Conservation (phyloP, 2,329 filamentous ascomycete species). For the Leptographium lundbergii region DNA sequence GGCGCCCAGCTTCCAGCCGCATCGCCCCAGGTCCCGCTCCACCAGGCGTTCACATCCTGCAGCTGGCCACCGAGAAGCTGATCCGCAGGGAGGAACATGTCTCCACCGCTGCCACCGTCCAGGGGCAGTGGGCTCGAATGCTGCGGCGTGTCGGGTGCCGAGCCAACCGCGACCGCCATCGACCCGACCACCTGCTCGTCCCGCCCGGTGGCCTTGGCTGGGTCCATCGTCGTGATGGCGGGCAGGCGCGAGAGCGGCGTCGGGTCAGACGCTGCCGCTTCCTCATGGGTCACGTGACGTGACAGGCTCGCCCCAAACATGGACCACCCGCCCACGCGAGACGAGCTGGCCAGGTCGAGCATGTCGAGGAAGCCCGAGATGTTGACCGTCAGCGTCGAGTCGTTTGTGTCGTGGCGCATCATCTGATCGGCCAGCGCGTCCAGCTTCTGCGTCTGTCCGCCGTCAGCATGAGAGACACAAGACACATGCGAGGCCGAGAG, state of each 20-base stretch:
- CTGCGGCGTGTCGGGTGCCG: neutral
- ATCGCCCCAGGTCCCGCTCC: constrained; percentile 3
- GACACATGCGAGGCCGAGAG: too few species aligned
- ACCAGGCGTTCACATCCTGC: constrained; percentile 2
- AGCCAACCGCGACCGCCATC: neutral
- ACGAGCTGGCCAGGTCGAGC: neutral
- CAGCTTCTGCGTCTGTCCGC: neutral
- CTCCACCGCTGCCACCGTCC: neutral
- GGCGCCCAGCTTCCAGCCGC: neutral
- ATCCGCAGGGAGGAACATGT: constrained; percentile 1
- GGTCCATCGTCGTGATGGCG: neutral
- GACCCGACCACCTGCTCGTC: neutral
- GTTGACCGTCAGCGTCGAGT: constrained; percentile 1
- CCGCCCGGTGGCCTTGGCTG: neutral
- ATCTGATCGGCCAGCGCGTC: neutral
- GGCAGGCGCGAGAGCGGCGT: neutral
- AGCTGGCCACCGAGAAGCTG: constrained; percentile 2
- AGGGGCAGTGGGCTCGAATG: neutral
- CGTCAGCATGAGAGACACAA: neutral
- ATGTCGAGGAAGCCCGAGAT: constrained; percentile 3
- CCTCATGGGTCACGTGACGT: neutral
- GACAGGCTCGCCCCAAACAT: neutral
- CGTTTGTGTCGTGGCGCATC: neutral
- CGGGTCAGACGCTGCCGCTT: neutral
- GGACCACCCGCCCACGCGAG: neutral